Percentiles rank a stretch among this genome's conserved stretches.
Evolutionary conservation across 1,284 basidiomycete species (phyloP).

Genomic region (Fomitopsis betulina): DNA sequence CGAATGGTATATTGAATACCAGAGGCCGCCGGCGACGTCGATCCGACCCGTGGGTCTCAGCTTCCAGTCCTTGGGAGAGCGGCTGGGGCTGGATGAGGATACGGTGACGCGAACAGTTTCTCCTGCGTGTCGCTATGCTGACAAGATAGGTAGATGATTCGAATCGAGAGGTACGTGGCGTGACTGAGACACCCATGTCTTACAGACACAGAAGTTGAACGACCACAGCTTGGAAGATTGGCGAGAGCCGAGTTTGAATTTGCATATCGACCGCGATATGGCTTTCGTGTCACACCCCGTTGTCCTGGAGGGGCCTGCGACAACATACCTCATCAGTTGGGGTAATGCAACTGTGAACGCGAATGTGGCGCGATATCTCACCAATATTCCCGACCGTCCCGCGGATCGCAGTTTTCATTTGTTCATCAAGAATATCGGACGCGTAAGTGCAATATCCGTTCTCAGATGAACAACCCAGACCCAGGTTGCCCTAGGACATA

Average conservation of each 20-base stretch:
- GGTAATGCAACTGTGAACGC: constrained; percentile 30
- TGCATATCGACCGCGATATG: constrained; percentile 32
- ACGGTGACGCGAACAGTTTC: constrained; percentile 6
- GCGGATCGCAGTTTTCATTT: constrained; percentile 34
- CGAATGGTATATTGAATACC: constrained; percentile 23
- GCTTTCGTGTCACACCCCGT: constrained; percentile 52
- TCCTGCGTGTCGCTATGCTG: background rate
- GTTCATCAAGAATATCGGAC: constrained; percentile 26
- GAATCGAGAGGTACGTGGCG: constrained; percentile 3
- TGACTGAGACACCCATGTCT: background rate
- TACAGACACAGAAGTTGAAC: background rate
- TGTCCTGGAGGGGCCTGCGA: constrained; percentile 39
- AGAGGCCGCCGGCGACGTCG: constrained; percentile 15
- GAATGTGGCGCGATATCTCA: constrained; percentile 31
- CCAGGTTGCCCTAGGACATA: constrained; percentile 5
- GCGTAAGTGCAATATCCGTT: constrained; percentile 3
- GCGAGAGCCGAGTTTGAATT: constrained; percentile 31
- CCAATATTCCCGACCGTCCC: constrained; percentile 10
- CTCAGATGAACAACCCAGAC: background rate
- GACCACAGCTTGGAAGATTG: constrained; percentile 29
- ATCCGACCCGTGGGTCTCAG: constrained; percentile 10
- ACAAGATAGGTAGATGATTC: constrained; percentile 1
- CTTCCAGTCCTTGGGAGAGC: constrained; percentile 11
- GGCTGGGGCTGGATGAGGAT: constrained; percentile 17
- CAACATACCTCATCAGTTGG: constrained; percentile 51